Percentiles rank a stretch among this genome's conserved stretches.
These are phyloP conservation scores for Solidago caesia DNA, from an alignment of 129 eudicot genomes.

Conservation along the genomic window DNA sequence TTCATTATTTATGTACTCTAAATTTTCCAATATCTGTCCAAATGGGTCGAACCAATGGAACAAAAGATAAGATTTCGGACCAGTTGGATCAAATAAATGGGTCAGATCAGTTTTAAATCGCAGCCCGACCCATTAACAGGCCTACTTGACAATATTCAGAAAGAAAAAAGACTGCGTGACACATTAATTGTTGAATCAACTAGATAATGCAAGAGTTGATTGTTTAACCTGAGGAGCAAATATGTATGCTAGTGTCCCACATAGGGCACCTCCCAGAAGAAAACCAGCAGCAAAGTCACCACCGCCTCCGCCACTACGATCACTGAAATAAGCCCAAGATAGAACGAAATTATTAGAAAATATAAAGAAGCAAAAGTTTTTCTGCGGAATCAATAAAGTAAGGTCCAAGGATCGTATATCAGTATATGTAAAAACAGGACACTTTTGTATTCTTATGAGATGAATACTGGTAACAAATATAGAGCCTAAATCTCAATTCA, in stretches of 20 bases:
- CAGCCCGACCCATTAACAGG: too few species aligned
- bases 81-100: too few species aligned
- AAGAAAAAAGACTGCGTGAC: too few species aligned
- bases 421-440: neutral
- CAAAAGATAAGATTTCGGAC: too few species aligned
- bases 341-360: neutral
- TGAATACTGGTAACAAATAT: neutral
- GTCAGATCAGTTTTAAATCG: too few species aligned
- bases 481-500: neutral
- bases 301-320: constrained; percentile 56
- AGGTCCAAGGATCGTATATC: neutral
- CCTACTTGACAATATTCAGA: too few species aligned
- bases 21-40: too few species aligned
- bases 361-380: neutral
- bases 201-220: constrained; percentile 1
- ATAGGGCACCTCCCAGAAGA: constrained; percentile 82
- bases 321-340: constrained; percentile 40
- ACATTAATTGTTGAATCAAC: neutral
- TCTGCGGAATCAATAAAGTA: neutral
- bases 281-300: constrained; percentile 84
- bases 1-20: too few species aligned
- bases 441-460: too few species aligned
- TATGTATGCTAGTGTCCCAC: constrained; percentile 72
- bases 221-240: constrained; percentile 87
- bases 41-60: too few species aligned